Conservation (phyloP, 495 filamentous ascomycete species). For the Neurospora sp. region DNA sequence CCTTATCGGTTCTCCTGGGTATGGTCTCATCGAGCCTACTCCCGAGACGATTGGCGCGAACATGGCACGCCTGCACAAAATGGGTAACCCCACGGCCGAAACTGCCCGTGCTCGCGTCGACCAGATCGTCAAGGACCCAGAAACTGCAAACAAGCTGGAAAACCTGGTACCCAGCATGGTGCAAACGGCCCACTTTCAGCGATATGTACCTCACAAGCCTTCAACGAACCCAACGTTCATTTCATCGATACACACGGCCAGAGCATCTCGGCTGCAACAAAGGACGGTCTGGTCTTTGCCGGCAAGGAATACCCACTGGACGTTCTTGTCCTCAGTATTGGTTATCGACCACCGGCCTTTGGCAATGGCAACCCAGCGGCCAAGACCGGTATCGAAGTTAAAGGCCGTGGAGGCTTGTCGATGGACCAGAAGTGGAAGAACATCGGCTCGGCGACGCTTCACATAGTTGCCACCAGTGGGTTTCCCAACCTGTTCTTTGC, state of each 20-base stretch:
- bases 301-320: constrained; percentile 35
- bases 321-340: constrained; percentile 39
- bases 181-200: constrained; percentile 38
- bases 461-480: constrained; percentile 32
- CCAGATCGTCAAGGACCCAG: constrained; percentile 32
- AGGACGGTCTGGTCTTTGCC: constrained; percentile 26
- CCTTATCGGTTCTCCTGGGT: constrained; percentile 15
- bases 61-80: constrained; percentile 19
- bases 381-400: constrained; percentile 28
- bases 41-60: constrained; percentile 28
- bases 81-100: constrained; percentile 17
- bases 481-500: too few relatives aligned
- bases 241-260: constrained; percentile 47
- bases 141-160: constrained; percentile 31
- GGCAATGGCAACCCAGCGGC: constrained; percentile 22
- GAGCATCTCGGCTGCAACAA: constrained; percentile 32
- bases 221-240: constrained; percentile 36
- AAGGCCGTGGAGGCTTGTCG: constrained; percentile 30
- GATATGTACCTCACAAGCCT: constrained; percentile 36
- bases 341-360: constrained; percentile 28
- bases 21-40: constrained; percentile 16
- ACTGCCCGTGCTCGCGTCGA: constrained; percentile 27
- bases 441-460: constrained; percentile 31
- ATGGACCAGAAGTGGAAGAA: constrained; percentile 34
- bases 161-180: constrained; percentile 37